A percentile compares a stretch with the other conserved stretches of the same genome.
phyloP scores from a whole-genome alignment of 495 filamentous ascomycete genomes.

The Aspergillus coremiiformis region DNA sequence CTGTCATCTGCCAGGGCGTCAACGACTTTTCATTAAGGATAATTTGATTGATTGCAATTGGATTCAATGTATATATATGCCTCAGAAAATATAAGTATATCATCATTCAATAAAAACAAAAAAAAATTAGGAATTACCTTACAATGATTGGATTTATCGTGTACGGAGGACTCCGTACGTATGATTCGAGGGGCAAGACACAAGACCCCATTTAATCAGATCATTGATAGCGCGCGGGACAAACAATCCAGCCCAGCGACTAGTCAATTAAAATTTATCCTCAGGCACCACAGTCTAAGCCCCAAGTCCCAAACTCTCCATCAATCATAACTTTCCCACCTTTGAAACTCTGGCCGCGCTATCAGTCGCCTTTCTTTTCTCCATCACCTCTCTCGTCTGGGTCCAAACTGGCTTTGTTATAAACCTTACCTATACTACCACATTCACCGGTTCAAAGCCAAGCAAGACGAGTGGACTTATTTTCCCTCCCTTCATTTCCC shows the following conservation, averaged over 20 bases:
- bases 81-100: too few species aligned
- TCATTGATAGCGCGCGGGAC: neutral
- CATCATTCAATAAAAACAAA: too few species aligned
- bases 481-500: neutral
- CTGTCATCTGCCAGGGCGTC: too few species aligned
- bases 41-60: too few species aligned
- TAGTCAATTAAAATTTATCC: too few species aligned
- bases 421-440: neutral
- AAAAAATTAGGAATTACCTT: too few species aligned
- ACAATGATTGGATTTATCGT: too few species aligned
- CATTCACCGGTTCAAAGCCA: neutral
- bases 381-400: neutral
- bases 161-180: neutral
- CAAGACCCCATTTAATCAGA: neutral
- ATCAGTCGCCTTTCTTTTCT: neutral
- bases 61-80: too few species aligned
- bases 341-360: neutral
- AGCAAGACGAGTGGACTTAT: neutral
- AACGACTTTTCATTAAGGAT: too few species aligned
- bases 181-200: neutral
- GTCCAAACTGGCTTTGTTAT: neutral
- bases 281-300: slow-evolving; percentile 1
- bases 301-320: neutral
- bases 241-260: slow-evolving; percentile 1
- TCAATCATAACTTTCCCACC: neutral